Percentiles rank a stretch among this genome's conserved stretches.
Conservation (phyloP, 495 filamentous ascomycete species). For the Penicillium longicatenatum region DNA sequence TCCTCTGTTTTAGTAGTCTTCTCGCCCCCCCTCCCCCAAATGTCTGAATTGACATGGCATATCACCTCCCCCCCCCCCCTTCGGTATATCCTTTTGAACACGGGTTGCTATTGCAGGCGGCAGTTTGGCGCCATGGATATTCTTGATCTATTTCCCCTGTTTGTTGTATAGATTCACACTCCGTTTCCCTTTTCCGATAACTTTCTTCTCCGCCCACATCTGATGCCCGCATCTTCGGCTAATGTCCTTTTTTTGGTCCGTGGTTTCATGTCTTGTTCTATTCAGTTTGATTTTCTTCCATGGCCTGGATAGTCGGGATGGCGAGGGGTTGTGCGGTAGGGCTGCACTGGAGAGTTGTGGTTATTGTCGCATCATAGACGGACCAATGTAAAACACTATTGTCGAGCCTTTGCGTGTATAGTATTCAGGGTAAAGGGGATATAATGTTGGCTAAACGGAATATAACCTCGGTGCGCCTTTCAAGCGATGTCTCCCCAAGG, state of each 20-base stretch:
- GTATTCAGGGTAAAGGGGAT: background rate
- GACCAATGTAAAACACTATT: constrained; percentile 49
- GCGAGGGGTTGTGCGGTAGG: constrained; percentile 24
- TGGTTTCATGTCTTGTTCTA: constrained; percentile 26
- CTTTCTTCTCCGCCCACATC: constrained; percentile 25
- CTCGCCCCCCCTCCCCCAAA: constrained; percentile 22
- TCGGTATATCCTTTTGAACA: constrained; percentile 32
- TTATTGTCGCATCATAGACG: constrained; percentile 49
- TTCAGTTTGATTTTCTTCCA: constrained; percentile 30
- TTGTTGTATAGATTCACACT: constrained; percentile 50
- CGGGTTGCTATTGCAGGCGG: constrained; percentile 38
- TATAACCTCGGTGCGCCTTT: background rate
- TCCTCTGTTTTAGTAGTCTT: constrained; percentile 53
- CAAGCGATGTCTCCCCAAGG: too few species aligned
- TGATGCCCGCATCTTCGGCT: constrained; percentile 36
- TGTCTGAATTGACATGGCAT: constrained; percentile 38
- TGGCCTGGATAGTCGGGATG: constrained; percentile 26
- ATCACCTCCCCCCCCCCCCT: constrained; percentile 23
- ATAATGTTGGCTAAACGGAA: too few species aligned
- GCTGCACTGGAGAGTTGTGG: constrained; percentile 37
- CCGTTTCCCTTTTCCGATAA: constrained; percentile 25
- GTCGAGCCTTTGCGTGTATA: constrained; percentile 22
- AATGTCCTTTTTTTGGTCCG: constrained; percentile 25
- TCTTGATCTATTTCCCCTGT: constrained; percentile 15
- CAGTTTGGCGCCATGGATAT: constrained; percentile 47